Base-by-base conservation (phyloP, 1,284 basidiomycete genomes). In the Butyriboletus appendiculatus region DNA sequence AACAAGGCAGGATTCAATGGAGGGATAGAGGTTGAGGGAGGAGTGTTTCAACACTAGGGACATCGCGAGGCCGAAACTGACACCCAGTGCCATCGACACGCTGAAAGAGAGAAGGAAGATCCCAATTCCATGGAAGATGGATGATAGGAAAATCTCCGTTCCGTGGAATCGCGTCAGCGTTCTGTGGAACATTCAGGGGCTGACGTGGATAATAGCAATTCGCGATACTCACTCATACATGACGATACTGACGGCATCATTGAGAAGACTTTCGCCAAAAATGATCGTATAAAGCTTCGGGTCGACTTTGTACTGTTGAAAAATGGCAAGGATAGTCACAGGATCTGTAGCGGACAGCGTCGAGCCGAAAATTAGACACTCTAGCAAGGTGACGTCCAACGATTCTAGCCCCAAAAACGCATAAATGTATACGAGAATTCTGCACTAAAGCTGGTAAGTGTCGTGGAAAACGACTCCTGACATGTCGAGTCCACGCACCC, bases 241-340 rank as follows among this genome's bases (percentile, higher is more conserved):
- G 75, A 99, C 96, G 77, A 99, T 99, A 78, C 94, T 95, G 64
- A 99, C 96, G 28, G 96, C 96, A 80, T 99, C 96, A 75, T 99
- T 99, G 58, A 99, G 76, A 57, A 99, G 82, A 70, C 90, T 93
- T 74, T 99, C 96, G 33, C 97, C 97, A 69, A 99, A 99, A 64
- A 99, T 99, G 74, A 99, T 86, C 50, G 88, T 92, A 76, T 99
- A 99, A 5, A 99, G 81, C 71, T 98, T 97, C 0, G 97, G 96
- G 72, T 99, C 96, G 57, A 99, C 96, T 72, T 98, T 97, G 77
- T 97, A 93, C 59, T 96, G 93, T 66, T 98, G 96, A 80, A 99
- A 99, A 60, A 99, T 99, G 45, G 96, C 94, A 26, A 99, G 81
- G 68, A 99, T 98, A 2, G 97, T 99, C 33, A 99, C 96, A 0